Evolutionary conservation across 169 alveolate species (phyloP).

Genomic region (Condylostoma magnum): DNA sequence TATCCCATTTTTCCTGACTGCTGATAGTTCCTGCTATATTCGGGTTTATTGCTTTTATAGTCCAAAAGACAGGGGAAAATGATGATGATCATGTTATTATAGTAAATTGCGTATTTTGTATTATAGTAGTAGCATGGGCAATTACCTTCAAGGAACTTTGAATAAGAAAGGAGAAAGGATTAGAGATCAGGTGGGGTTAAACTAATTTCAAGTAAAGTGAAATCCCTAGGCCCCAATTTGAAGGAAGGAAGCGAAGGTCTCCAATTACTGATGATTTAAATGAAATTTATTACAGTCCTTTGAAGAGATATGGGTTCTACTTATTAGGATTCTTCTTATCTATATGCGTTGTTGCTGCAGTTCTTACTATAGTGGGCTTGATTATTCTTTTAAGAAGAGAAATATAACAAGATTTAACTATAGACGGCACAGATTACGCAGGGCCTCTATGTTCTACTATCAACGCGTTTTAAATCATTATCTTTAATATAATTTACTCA

Average conservation of each 20-base stretch:
- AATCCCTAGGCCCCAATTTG: conserved; percentile 30
- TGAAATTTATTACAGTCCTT: conserved; percentile 10
- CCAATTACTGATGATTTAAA: conserved; percentile 37
- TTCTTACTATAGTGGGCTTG: background rate
- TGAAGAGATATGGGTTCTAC: conserved; percentile 1
- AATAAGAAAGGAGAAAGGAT: conserved; percentile 42
- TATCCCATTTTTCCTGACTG: conserved; percentile 55
- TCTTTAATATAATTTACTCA: conserved; percentile 33
- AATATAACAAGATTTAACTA: background rate
- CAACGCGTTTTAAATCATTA: conserved; percentile 38
- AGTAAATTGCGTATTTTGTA: conserved; percentile 19
- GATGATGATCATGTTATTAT: background rate
- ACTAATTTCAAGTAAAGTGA: conserved; percentile 43
- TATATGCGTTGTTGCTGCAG: conserved; percentile 6
- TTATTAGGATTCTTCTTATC: conserved; percentile 14
- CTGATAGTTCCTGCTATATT: conserved; percentile 45
- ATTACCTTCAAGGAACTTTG: conserved; percentile 41
- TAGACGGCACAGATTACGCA: background rate
- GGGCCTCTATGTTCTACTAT: conserved; percentile 30
- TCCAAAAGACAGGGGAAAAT: background rate
- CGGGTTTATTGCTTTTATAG: conserved; percentile 43
- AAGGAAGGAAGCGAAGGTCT: conserved; percentile 39
- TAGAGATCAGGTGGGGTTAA: conserved; percentile 52
- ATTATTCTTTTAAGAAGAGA: conserved; percentile 27
- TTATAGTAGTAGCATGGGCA: conserved; percentile 36